These are phyloP conservation scores for Piromyces sp. DNA, from an alignment of 192 early-diverging fungal genomes.

Conservation along the genomic window DNA sequence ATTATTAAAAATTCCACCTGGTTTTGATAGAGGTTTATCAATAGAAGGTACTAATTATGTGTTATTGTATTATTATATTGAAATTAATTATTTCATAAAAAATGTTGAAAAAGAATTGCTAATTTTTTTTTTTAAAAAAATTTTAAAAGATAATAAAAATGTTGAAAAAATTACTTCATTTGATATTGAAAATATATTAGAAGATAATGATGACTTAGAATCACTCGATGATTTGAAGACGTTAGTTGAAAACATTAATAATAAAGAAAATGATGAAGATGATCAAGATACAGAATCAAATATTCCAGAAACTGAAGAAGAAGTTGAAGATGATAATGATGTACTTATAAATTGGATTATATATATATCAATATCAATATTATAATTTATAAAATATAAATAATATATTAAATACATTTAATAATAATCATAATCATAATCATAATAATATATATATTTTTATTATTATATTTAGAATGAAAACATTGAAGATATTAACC, in stretches of 20 bases:
- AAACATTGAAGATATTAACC: constrained; percentile 8
- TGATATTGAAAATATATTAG: background rate
- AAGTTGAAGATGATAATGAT: constrained; percentile 4
- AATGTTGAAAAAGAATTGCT: no score
- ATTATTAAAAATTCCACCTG: constrained; percentile 43
- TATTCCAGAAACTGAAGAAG: background rate
- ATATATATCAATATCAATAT: no score
- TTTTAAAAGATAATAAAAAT: background rate
- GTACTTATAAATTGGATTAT: background rate
- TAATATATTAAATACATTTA: no score
- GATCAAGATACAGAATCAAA: background rate
- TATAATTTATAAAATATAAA: no score
- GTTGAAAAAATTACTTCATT: background rate
- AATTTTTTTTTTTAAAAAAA: background rate
- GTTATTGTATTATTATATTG: no score
- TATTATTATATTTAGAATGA: background rate
- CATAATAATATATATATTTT: no score
- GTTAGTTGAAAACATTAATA: background rate
- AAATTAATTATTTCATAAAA: no score
- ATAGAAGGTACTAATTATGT: constrained; percentile 14
- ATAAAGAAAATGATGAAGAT: background rate
- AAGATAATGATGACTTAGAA: constrained; percentile 8
- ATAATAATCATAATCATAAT: no score
- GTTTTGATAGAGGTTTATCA: constrained; percentile 46
- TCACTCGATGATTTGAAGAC: constrained; percentile 1